These are phyloP conservation scores for Arctium lappa DNA, from an alignment of 129 eudicot species.

Conservation along the genomic window DNA sequence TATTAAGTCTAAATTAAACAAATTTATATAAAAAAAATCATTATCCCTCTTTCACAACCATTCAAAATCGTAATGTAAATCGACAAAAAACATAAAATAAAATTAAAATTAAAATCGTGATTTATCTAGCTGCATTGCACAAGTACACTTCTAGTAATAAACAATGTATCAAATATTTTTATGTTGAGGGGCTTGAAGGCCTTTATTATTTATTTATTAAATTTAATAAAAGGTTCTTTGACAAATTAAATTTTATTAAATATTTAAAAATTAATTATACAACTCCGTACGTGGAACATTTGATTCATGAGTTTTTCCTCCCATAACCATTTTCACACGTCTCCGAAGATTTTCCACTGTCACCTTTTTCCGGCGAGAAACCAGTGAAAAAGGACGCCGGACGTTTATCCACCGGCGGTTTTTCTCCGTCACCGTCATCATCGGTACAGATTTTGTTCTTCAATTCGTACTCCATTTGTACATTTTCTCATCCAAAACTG, in stretches of 20 bases:
- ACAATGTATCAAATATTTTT: too few relatives aligned
- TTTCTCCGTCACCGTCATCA: constrained; percentile 7
- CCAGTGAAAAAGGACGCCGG: neutral
- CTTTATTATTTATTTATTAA: neutral
- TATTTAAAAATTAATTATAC: neutral
- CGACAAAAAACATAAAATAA: too few relatives aligned
- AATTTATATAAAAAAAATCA: too few relatives aligned
- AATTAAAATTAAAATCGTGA: too few relatives aligned
- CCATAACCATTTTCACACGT: neutral
- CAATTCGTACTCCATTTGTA: neutral
- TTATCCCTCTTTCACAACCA: too few relatives aligned
- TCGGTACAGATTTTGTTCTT: constrained; percentile 4
- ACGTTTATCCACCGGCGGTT: constrained; percentile 20
- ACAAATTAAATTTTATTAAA: too few relatives aligned
- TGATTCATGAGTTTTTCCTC: neutral
- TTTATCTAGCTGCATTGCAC: too few relatives aligned
- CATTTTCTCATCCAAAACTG: neutral
- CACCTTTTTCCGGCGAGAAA: constrained; percentile 14
- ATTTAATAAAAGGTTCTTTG: neutral
- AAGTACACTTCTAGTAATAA: too few relatives aligned
- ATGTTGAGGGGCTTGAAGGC: too few relatives aligned
- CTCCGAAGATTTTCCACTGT: constrained; percentile 4
- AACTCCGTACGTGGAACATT: neutral
- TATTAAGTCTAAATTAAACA: too few relatives aligned
- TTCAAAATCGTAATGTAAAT: too few relatives aligned